Conservation (phyloP, 352 stramenopile species). For the Phytophthora pseudosyringae region DNA sequence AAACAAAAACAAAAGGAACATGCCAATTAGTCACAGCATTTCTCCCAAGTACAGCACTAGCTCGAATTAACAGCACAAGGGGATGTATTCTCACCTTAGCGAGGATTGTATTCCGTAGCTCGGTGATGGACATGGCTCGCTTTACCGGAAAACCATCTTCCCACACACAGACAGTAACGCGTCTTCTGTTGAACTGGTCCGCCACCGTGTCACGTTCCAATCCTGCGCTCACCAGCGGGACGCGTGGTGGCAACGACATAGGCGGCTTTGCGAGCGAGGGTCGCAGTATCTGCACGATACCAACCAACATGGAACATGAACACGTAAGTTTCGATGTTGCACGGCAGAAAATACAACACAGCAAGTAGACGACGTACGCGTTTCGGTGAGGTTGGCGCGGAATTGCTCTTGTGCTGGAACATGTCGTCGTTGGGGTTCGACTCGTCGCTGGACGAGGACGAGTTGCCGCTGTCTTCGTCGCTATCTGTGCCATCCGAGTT, state of each 20-base stretch:
- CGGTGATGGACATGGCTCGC: conserved; percentile 80
- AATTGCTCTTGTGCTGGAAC: conserved; percentile 41
- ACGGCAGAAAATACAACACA: not conserved
- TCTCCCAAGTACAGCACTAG: not conserved
- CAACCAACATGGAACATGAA: conserved; percentile 5
- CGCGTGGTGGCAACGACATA: conserved; percentile 41
- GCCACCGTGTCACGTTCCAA: conserved; percentile 44
- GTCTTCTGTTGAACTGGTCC: conserved; percentile 65
- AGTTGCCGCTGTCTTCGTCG: conserved; percentile 78
- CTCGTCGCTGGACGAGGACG: conserved; percentile 78
- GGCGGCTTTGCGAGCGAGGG: conserved; percentile 24
- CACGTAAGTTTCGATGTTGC: conserved; percentile 17
- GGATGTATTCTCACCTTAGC: conserved; percentile 53
- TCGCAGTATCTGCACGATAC: conserved; percentile 20
- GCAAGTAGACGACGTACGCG: conserved; percentile 27
- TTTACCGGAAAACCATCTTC: conserved; percentile 72
- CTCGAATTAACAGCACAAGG: conserved; percentile 5
- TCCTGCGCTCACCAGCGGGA: conserved; percentile 23
- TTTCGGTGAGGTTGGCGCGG: conserved; percentile 33
- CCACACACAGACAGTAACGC: conserved; percentile 83
- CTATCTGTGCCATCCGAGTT: conserved; percentile 83
- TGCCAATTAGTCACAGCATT: not conserved
- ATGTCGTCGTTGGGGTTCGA: conserved; percentile 48
- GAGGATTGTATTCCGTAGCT: conserved; percentile 83
- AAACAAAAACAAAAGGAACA: conserved; percentile 1